Evolutionary conservation across 495 filamentous ascomycete species (phyloP), one percentile per base, ranked within the genome.

Genomic region (Trichoderma parareesei): DNA sequence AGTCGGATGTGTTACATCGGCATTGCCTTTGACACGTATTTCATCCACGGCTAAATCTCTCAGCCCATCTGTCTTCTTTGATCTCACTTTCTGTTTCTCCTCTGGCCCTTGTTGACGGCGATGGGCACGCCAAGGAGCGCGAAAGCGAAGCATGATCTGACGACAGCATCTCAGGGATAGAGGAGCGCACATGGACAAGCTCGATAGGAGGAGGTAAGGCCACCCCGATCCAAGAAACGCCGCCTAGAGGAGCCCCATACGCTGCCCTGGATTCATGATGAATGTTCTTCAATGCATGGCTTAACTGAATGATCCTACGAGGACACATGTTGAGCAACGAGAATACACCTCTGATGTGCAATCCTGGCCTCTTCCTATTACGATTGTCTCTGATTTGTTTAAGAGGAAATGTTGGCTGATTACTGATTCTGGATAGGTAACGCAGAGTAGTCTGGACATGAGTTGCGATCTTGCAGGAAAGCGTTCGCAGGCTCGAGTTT

Each of bases 211-310:
- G 27, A 37, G 27, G 33, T 57, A 57, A 37, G 53, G 27, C 27
- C 27, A 27, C 27, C 27, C 27, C 27, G 2, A 27, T 27, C 37
- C 6, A 57, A 38, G 27, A 57, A 37, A 35, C 3, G 7, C 4
- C 53, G 16, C 5, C 27, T 33, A 27, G 27, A 48, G 5, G 11
- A 48, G 16, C 44, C 44, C 44, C 37, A 35, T 8, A 10, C 11
- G 5, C 27, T 9, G 3, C 8, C 33, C 20, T 37, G 33, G 18
- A 16, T 48, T 63, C 38, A 27, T 63, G 38, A 43, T 63, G 61
- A 63, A 44, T 37, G 44, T 43, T 63, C 27, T 43, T 46, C 33
- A 63, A 43, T 63, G 61, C 61, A 63, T 63, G 61, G 61, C 61
- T 63, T 63, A 63, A 35, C 61, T 63, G 61, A 63, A 33, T 46